Conservation (phyloP, 345 rosid species). For the Pistacia vera region DNA sequence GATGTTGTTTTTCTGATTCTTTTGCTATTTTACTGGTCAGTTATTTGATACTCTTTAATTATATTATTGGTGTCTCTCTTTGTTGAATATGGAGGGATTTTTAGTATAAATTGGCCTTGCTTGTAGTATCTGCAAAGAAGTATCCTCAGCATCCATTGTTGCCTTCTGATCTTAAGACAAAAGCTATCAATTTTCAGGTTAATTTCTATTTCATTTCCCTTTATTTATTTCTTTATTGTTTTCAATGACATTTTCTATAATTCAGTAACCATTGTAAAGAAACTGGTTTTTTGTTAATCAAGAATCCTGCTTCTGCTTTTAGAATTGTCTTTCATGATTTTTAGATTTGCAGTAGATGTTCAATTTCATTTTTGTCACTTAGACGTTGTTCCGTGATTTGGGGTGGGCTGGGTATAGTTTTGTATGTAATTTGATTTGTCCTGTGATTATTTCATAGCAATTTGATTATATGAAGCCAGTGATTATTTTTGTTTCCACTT, state of each 20-base stretch:
- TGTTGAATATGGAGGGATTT: neutral
- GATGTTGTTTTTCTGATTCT: slow-evolving; percentile 70
- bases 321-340: no score
- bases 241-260: neutral
- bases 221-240: neutral
- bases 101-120: neutral
- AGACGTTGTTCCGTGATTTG: no score
- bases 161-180: slow-evolving; percentile 61
- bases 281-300: neutral
- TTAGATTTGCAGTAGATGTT: no score
- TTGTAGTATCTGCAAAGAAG: slow-evolving; percentile 81
- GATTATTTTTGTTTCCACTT: no score
- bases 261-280: neutral
- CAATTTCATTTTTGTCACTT: no score
- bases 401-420: neutral
- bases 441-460: no score
- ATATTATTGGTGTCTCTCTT: neutral
- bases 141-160: slow-evolving; percentile 70
- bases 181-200: slow-evolving; percentile 77
- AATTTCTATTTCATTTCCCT: neutral
- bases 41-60: neutral
- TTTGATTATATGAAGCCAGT: neutral
- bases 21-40: slow-evolving; percentile 68
- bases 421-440: neutral
- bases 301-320: neutral